phyloP scores from a whole-genome alignment of 352 stramenopile species.

The Elongisporangium prolatum region DNA sequence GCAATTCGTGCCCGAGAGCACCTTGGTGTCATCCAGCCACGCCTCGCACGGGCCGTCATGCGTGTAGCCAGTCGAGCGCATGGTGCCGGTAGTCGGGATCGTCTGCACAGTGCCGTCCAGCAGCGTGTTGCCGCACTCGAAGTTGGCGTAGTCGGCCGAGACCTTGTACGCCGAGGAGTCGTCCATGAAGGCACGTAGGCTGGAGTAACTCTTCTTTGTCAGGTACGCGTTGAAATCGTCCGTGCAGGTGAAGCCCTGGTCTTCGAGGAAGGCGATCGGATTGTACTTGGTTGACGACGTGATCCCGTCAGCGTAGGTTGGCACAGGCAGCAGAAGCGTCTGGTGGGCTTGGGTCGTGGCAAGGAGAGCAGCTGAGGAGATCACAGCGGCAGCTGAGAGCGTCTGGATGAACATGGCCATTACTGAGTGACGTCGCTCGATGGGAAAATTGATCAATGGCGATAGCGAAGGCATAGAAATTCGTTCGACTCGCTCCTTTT shows the following conservation, averaged over 20 bases:
- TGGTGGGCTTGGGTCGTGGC: conserved; percentile 20
- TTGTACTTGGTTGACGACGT: no score
- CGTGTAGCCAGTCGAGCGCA: conserved; percentile 48
- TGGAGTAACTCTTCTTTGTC: conserved; percentile 31
- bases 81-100: conserved; percentile 36
- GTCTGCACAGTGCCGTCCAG: conserved; percentile 32
- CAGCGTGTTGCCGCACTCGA: conserved; percentile 51
- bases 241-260: conserved; percentile 43
- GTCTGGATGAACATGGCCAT: background rate
- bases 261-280: conserved; percentile 33
- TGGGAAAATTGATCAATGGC: no score
- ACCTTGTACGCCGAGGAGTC: conserved; percentile 46
- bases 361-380: conserved; percentile 17
- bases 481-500: no score
- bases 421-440: no score
- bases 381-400: conserved; percentile 12
- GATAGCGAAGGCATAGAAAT: no score
- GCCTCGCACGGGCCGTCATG: conserved; percentile 55
- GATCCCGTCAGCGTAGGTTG: conserved; percentile 12
- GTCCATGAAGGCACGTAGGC: conserved; percentile 47
- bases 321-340: conserved; percentile 29
- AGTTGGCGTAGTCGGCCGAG: conserved; percentile 33
- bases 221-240: conserved; percentile 38
- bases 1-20: conserved; percentile 38
- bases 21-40: conserved; percentile 45